A percentile compares a stretch with the other conserved stretches of the same genome.
These are phyloP conservation scores for Tephrocybe sp. DNA, from an alignment of 768 basidiomycete genomes.

Conservation along the genomic window DNA sequence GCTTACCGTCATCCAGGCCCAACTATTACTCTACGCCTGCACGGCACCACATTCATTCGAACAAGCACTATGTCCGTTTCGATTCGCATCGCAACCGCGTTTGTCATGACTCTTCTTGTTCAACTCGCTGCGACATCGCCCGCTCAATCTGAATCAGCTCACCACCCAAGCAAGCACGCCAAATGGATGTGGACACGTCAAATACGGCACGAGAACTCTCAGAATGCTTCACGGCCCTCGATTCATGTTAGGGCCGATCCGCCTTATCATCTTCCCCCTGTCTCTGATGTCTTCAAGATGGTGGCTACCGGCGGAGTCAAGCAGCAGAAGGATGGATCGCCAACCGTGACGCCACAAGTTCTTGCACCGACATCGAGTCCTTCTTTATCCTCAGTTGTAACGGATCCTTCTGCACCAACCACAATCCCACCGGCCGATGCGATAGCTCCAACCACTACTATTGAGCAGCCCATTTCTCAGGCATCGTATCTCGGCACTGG, in stretches of 20 bases:
- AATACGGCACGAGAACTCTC: constrained; percentile 3
- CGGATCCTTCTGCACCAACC: background rate
- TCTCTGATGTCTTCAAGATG: constrained; percentile 19
- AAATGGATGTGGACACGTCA: constrained; percentile 4
- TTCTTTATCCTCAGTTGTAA: background rate
- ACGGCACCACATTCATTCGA: constrained; percentile 18
- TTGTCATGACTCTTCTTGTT: background rate
- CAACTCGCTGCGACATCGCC: constrained; percentile 1
- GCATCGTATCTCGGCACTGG: constrained; percentile 2
- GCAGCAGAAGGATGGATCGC: background rate
- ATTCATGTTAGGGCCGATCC: background rate
- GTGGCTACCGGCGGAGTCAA: constrained; percentile 1
- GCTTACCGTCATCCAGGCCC: background rate
- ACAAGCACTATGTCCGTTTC: background rate
- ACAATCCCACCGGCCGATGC: background rate
- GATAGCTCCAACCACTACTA: background rate
- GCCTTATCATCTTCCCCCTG: constrained; percentile 11
- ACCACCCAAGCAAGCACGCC: background rate
- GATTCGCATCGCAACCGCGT: background rate
- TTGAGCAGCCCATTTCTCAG: background rate
- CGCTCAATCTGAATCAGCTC: background rate
- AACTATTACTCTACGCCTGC: constrained; percentile 6
- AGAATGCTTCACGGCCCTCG: background rate
- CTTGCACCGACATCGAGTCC: background rate
- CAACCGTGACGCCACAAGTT: background rate